Evolutionary conservation across 2,329 filamentous ascomycete genomes (phyloP).

Genomic region (Tolypocladium amazonense): DNA sequence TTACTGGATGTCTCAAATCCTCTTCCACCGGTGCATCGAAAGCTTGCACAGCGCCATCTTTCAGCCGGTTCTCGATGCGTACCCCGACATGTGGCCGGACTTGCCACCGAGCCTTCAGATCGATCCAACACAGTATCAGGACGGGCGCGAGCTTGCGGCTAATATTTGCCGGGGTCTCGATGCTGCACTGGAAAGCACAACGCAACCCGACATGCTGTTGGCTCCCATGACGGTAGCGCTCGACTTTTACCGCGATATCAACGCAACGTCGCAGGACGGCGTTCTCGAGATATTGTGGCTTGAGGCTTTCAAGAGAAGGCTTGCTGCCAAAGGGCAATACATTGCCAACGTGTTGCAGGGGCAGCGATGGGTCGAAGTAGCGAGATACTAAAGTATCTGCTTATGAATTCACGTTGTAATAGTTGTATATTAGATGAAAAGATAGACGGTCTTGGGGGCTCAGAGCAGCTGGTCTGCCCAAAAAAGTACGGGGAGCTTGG

Average conservation of each 20-base stretch:
- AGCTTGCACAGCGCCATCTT: constrained; percentile 32
- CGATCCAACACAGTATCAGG: constrained; percentile 31
- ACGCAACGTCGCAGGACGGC: constrained; percentile 26
- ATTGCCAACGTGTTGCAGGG: constrained; percentile 27
- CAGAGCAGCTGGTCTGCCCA: constrained; percentile 4
- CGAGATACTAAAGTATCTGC: constrained; percentile 11
- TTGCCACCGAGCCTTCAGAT: constrained; percentile 27
- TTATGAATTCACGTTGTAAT: background rate
- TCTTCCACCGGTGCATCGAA: constrained; percentile 38
- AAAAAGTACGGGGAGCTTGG: background rate
- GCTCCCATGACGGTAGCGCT: constrained; percentile 31
- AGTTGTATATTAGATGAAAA: background rate
- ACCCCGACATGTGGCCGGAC: constrained; percentile 26
- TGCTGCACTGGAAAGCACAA: constrained; percentile 29
- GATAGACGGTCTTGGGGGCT: background rate
- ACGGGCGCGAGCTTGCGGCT: constrained; percentile 32
- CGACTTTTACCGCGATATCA: constrained; percentile 29
- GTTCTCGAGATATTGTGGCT: constrained; percentile 38
- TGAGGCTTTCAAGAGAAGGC: constrained; percentile 28
- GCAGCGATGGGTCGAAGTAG: constrained; percentile 28
- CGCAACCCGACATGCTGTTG: constrained; percentile 35
- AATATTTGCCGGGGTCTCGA: constrained; percentile 42
- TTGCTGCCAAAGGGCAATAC: constrained; percentile 29
- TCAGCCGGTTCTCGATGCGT: constrained; percentile 30
- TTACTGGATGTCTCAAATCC: constrained; percentile 41